Evolutionary conservation across 1,139 yeast genomes (phyloP), one percentile per base, ranked within the genome.

Genomic region (Lodderomyces pseudojiufengensis): DNA sequence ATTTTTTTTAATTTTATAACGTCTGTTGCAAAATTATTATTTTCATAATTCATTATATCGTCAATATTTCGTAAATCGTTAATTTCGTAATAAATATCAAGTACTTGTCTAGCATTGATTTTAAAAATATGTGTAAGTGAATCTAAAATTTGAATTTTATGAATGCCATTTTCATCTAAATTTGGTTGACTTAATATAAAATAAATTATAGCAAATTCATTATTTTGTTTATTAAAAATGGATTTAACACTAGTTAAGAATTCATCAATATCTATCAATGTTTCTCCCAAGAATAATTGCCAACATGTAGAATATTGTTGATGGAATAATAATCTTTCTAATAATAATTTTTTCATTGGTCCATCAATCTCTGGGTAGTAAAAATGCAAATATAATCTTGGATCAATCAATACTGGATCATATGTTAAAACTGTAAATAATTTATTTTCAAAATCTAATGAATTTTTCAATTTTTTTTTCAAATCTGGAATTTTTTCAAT

Each of bases 231-330:
- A 4, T 11, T 3, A 16, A 41, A 15, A 31, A 22, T 18, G 1
- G 22, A 11, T n/a, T 31, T 15, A 4, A 36, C 32, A 12, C 24
- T 24, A 12, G 61, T 70, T 21, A 66, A 47, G 24, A 58, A 51
- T 5, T 63, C 71, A 40, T 68, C 73, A 13, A 68, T 45, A 37
- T 67, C 74, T 11, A 53, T 52, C 9, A 69, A 49, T 5, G 70
- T 55, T 12, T 59, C 48, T 15, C 55, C 56, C 10, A 54, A 33
- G 27, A 61, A 45, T 8, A 58, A 41, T 10, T 44, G 42, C 73
- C 73, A 69, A 33, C 65, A 55, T 9, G 45, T 45, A 4, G 43
- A 43, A 49, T 58, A 68, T 27, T 49, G 51, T 29, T 55, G 48
- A 42, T 67, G 71, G 36, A 51, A 64, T 7, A 60, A 41, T 20